A percentile compares a stretch with the other conserved stretches of the same genome.
Conservation (phyloP, 1,284 basidiomycete species). For the Grifola frondosa region DNA sequence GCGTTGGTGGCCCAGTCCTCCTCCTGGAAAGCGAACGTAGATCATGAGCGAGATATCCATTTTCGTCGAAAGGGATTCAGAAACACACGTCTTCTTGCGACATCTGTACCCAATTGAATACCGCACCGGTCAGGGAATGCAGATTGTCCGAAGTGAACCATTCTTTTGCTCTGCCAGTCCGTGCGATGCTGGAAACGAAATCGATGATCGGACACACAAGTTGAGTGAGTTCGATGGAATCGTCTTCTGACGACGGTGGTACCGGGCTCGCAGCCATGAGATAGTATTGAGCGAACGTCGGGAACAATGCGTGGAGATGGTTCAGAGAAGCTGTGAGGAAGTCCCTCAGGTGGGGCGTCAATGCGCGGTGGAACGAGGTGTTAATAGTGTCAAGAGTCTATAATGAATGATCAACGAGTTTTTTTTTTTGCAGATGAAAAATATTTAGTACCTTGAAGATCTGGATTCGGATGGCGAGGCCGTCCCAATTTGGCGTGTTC, state of each 20-base stretch:
- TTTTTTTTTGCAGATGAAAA: not conserved
- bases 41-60: not conserved
- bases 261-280: constrained; percentile 55
- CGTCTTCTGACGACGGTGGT: constrained; percentile 71
- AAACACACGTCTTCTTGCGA: constrained; percentile 81
- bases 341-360: constrained; percentile 59
- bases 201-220: constrained; percentile 81
- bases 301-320: constrained; percentile 67
- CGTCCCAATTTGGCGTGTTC: constrained; percentile 69
- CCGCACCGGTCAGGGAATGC: constrained; percentile 52
- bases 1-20: constrained; percentile 89
- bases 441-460: constrained; percentile 67
- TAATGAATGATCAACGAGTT: no score
- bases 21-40: constrained; percentile 50
- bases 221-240: constrained; percentile 73
- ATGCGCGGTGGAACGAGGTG: constrained; percentile 70
- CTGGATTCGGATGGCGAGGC: constrained; percentile 72
- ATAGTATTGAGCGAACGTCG: constrained; percentile 70
- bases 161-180: constrained; percentile 60
- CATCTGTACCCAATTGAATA: constrained; percentile 83
- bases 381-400: constrained; percentile 77
- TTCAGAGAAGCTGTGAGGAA: constrained; percentile 62
- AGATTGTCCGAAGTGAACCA: constrained; percentile 62
- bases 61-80: not conserved
- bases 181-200: constrained; percentile 66